These are phyloP conservation scores for Aspergillus nomiae DNA, from an alignment of 2,329 filamentous ascomycete genomes.

Conservation along the genomic window DNA sequence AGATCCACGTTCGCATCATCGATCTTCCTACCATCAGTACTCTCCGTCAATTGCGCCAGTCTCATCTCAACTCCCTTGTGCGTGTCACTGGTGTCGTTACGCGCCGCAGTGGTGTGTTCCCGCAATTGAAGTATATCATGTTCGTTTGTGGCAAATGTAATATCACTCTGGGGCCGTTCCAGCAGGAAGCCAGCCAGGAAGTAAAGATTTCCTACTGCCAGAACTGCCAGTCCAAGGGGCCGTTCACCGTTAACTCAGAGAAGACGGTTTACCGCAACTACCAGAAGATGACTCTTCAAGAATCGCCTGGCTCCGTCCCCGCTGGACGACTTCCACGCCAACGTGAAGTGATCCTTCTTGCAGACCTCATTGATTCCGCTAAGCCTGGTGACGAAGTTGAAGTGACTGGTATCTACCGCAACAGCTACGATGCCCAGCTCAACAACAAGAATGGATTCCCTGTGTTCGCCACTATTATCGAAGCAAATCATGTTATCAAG, in stretches of 20 bases:
- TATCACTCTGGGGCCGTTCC: constrained; percentile 89
- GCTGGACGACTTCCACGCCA: constrained; percentile 91
- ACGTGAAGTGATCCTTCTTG: constrained; percentile 91
- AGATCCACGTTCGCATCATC: constrained; percentile 96
- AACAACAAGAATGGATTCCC: constrained; percentile 99
- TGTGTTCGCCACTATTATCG: constrained; percentile 94
- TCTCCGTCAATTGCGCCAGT: constrained; percentile 89
- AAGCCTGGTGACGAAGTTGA: constrained; percentile 99
- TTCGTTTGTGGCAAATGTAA: constrained; percentile 96
- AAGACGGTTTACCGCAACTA: constrained; percentile 99
- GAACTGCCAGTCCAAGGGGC: constrained; percentile 91
- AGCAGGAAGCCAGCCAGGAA: constrained; percentile 94
- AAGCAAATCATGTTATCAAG: constrained; percentile 97
- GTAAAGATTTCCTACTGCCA: constrained; percentile 97
- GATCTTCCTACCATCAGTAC: constrained; percentile 95
- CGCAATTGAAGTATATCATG: constrained; percentile 97
- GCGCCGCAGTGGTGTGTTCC: constrained; percentile 90
- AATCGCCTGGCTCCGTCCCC: constrained; percentile 94
- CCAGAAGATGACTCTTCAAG: constrained; percentile 94
- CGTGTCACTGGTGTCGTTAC: constrained; percentile 95
- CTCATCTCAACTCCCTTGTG: constrained; percentile 92
- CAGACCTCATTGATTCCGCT: constrained; percentile 93
- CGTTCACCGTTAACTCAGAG: constrained; percentile 93
- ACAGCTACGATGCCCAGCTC: constrained; percentile 95
- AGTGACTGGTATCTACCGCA: constrained; percentile 93